phyloP scores from a whole-genome alignment of 73 alveolate species.

The Tetrahymena elliotti region DNA sequence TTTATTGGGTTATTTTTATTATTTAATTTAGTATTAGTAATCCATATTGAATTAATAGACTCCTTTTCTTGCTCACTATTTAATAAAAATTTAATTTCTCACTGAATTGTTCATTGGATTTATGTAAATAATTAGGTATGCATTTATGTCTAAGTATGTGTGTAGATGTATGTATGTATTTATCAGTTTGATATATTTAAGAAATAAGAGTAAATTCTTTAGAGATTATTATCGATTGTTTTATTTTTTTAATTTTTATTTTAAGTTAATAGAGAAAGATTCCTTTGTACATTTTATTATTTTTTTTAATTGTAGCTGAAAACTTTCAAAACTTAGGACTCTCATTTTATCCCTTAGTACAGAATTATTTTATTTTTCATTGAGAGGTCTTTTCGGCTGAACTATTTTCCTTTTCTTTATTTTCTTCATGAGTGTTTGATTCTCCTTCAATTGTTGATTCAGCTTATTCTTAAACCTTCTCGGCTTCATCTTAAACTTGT shows the following conservation, averaged over 20 bases:
- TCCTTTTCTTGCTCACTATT: not conserved
- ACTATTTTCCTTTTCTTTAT: not conserved
- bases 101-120: not conserved
- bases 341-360: not conserved
- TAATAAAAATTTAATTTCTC: not conserved
- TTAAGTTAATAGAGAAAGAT: not conserved
- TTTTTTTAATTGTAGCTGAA: not conserved
- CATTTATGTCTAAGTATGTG: too few species aligned
- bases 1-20: not conserved
- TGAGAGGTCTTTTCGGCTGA: not conserved
- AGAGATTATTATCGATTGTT: not conserved
- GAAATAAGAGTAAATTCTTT: not conserved
- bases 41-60: not conserved
- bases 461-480: not conserved
- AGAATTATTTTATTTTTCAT: too few species aligned
- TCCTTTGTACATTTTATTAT: not conserved
- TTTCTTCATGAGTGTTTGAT: not conserved
- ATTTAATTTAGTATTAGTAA: not conserved
- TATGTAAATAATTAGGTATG: too few species aligned
- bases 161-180: not conserved
- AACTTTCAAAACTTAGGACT: not conserved
- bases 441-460: not conserved
- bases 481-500: constrained; percentile 37
- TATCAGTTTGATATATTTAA: not conserved
- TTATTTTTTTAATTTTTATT: not conserved